Evolutionary conservation across 2,329 filamentous ascomycete genomes (phyloP), one percentile per base, ranked within the genome.

Genomic region (Myriosclerotinia duriaeana): DNA sequence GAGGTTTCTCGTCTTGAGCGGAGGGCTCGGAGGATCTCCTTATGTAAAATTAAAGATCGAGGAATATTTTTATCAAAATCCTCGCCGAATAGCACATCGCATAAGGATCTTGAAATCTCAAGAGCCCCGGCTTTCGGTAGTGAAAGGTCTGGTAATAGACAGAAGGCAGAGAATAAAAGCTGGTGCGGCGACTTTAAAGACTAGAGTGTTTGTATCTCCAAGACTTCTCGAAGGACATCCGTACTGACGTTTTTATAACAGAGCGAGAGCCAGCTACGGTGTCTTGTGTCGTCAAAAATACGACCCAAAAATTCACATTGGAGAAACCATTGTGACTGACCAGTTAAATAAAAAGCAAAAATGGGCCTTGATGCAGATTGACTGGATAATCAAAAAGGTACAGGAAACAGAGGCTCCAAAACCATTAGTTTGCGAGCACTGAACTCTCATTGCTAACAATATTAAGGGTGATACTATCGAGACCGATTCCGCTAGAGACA

Each of bases 91-190:
- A 63, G 77, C 79, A 5, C 69, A 69, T 12, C 71, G 76, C 11
- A 73, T 79, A 38, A 74, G 77, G 44, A 79, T 82, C 20, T 69
- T 82, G 4, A 79, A 79, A 11, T 80, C 79, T 2, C 79, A 80
- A 11, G 83, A 85, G 55, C 83, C 84, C 0, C 82, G 85, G 65
- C 80, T 86, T 0, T 82, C 83, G 6, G 83, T 85, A 1, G 82
- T 83, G 53, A 83, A 83, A 68, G 83, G 84, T 0, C 74, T 85
- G 2, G 79, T 85, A 1, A 76, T 80, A 3, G 82, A 86, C 59
- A 78, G 82, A 14, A 76, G 84, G n/a, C 80, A 83, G 53, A 81
- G 78, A 58, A 76, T 83, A 5, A 77, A 78, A 0, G 78, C 78
- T 17, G 77, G 76, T 1, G 74, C 76, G 2, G 75, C 81, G 0